These are phyloP conservation scores for Arthrobotrys megalospora DNA, from an alignment of 2,329 filamentous ascomycete species.

Conservation along the genomic window DNA sequence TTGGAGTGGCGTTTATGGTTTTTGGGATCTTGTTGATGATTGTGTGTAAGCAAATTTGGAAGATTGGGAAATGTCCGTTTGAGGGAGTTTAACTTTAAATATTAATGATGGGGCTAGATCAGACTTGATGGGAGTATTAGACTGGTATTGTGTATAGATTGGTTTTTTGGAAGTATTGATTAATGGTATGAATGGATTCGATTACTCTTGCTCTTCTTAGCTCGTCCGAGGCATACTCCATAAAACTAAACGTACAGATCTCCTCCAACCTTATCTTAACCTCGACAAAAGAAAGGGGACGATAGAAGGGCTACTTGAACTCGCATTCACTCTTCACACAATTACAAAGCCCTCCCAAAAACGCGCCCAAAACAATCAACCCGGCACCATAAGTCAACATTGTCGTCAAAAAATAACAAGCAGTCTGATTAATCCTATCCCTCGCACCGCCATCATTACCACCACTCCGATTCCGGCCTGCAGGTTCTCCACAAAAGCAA, in stretches of 20 bases:
- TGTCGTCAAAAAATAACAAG: constrained; percentile 44
- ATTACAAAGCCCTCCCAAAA: constrained; percentile 53
- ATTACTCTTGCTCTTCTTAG: background rate
- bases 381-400: constrained; percentile 55
- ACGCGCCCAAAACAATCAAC: constrained; percentile 47
- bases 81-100: background rate
- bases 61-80: constrained; percentile 44
- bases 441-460: background rate
- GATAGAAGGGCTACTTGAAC: no score
- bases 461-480: constrained; percentile 2
- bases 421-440: constrained; percentile 20
- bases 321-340: constrained; percentile 53
- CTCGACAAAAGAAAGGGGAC: no score
- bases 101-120: no score
- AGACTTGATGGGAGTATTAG: no score
- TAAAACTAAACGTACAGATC: no score
- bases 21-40: constrained; percentile 16
- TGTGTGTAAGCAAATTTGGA: constrained; percentile 45
- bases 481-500: background rate
- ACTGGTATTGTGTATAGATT: no score
- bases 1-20: constrained; percentile 32
- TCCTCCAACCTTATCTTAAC: no score
- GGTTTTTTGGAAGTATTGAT: no score
- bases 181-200: background rate
- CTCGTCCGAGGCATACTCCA: background rate